Base-by-base conservation (phyloP, 2,329 filamentous ascomycete genomes). In the Thielaviopsis cerberus region DNA sequence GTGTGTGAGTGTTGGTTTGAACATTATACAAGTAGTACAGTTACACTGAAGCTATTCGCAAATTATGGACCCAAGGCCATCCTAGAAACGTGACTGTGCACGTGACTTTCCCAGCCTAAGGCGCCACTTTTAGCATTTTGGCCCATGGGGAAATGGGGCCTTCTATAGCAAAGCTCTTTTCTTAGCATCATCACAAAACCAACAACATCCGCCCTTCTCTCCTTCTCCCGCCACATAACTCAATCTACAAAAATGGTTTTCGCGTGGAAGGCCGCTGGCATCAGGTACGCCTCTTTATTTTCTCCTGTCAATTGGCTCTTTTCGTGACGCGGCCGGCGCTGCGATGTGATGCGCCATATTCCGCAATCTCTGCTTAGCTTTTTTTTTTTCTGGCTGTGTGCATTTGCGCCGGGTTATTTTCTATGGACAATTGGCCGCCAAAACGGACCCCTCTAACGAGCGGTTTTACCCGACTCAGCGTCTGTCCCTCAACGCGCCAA, bases 241-340 rank as follows among this genome's bases (percentile, higher is more conserved):
- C 53, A 25, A 56, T 22, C 52, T 72, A 71, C 71, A 81, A 88
- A 81, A 77, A 98, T 97, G 92, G 79, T 86, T 76, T 91, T 90
- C 78, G 88, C 90, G 72, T 98, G 91, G 92, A 97, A 96, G 86
- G 82, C 90, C 71, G 88, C 92, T 73, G 92, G 92, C 75, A 79
- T 97, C 72, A 94, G 84, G 90, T 95, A 86, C 73, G 88, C 79
- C 61, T 63, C 62, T 65, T 62, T 53, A 61, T 22, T 55, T 17
- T 25, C 24, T 8, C 24, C 25, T 17, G 20, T 45, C 50, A 57
- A 62, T 64, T 73, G 97, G 92, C 77, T 98, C 97, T 88, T 98
- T 98, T 85, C 92, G 90, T 77, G 97, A 96, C 83, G 83, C 97
- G 71, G 83, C 90, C 70, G 82, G 97, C 75, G 89, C 91, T 34